Conservation (phyloP, 164 flowering plant species). For the Berberis vulgaris region DNA sequence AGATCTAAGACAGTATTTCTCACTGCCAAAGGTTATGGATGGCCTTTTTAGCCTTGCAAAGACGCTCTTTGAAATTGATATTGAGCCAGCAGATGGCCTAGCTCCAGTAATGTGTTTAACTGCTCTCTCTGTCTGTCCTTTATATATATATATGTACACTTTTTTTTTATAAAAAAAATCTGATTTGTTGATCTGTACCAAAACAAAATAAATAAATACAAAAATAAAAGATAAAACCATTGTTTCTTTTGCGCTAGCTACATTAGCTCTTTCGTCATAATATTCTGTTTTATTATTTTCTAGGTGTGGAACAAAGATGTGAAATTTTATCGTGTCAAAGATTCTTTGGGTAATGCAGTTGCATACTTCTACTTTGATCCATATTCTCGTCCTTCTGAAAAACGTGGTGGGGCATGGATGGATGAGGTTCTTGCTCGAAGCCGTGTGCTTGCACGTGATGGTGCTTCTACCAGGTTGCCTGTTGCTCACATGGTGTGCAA, state of each 20-base stretch:
- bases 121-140: neutral
- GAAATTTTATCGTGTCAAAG: conserved; percentile 72
- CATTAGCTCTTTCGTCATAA: neutral
- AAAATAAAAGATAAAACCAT: too few relatives aligned
- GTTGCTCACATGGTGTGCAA: conserved; percentile 98
- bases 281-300: neutral
- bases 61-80: conserved; percentile 63
- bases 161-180: too few relatives aligned
- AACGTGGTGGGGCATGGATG: conserved; percentile 99
- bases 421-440: conserved; percentile 88
- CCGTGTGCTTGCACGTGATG: conserved; percentile 64
- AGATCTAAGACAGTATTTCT: conserved; percentile 88
- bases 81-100: conserved; percentile 86
- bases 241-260: conserved; percentile 4
- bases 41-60: conserved; percentile 88
- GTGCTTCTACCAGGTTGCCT: conserved; percentile 71
- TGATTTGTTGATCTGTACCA: too few relatives aligned
- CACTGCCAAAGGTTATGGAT: conserved; percentile 96
- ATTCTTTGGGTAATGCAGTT: conserved; percentile 64
- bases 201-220: too few relatives aligned
- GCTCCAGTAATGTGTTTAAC: conserved; percentile 58
- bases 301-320: conserved; percentile 96
- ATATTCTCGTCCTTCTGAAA: conserved; percentile 94
- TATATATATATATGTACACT: too few relatives aligned
- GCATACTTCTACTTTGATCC: conserved; percentile 98